phyloP scores from a whole-genome alignment of 257 asterid species.

The Euphrasia confusa region DNA sequence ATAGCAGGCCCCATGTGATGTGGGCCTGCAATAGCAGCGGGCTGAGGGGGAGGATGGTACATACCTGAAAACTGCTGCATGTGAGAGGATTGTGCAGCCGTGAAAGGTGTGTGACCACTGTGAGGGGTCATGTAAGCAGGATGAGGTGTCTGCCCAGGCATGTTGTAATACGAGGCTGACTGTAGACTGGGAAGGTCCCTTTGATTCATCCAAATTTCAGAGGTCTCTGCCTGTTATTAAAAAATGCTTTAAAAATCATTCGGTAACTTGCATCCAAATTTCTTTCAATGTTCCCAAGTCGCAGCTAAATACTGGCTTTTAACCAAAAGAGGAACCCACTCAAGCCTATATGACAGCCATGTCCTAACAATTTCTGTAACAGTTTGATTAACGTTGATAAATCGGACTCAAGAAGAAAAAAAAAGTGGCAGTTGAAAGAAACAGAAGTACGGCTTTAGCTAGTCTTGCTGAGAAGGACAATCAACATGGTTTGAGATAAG shows the following conservation, averaged over 20 bases:
- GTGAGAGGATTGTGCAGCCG: constrained; percentile 80
- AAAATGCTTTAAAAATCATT: neutral
- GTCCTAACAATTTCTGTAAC: neutral
- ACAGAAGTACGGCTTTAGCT: no score
- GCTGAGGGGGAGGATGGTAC: constrained; percentile 71
- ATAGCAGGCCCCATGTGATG: constrained; percentile 75
- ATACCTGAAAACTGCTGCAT: constrained; percentile 86
- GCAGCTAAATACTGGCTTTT: constrained; percentile 41
- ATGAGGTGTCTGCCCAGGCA: constrained; percentile 84
- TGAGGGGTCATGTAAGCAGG: constrained; percentile 80
- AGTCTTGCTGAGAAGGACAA: no score
- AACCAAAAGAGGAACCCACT: constrained; percentile 23
- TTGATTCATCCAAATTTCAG: constrained; percentile 90
- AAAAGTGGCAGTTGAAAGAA: no score
- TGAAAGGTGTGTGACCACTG: constrained; percentile 70
- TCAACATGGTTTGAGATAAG: no score
- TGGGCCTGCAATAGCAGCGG: constrained; percentile 61
- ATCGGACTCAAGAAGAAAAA: neutral
- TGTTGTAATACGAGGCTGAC: constrained; percentile 74
- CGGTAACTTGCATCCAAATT: neutral
- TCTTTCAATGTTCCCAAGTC: neutral
- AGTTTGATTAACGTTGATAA: neutral
- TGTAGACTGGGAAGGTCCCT: constrained; percentile 67
- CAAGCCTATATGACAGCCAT: neutral
- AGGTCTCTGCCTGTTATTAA: constrained; percentile 71